These are phyloP conservation scores for Leccinum uliginosum DNA, from an alignment of 768 basidiomycete species.

Conservation along the genomic window DNA sequence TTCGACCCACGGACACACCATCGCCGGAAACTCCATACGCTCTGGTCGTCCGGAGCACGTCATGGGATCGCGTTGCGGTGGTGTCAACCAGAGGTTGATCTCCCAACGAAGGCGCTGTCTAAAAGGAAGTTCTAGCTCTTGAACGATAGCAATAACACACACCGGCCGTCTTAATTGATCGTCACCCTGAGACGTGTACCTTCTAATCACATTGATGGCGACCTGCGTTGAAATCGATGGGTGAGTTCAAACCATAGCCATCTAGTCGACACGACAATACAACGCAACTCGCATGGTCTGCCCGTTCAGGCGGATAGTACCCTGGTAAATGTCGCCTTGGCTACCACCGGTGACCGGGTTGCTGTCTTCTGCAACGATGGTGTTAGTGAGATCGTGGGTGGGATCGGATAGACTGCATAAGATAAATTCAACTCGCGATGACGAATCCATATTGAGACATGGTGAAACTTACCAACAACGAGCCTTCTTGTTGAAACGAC, in stretches of 20 bases:
- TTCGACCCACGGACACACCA: conserved; percentile 33
- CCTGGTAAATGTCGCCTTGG: conserved; percentile 20
- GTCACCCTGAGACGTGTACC: conserved; percentile 12
- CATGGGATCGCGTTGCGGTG: conserved; percentile 31
- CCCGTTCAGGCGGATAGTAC: conserved; percentile 12
- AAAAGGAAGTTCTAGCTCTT: neutral
- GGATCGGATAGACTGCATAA: conserved; percentile 10
- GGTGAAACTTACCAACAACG: neutral
- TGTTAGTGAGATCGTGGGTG: conserved; percentile 12
- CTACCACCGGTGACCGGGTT: conserved; percentile 18
- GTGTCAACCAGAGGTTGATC: conserved; percentile 27
- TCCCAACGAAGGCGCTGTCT: conserved; percentile 27
- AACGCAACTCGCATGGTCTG: conserved; percentile 7
- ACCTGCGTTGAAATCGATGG: neutral
- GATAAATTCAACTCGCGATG: neutral
- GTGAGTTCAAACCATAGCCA: conserved; percentile 1
- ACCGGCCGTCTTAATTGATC: conserved; percentile 16
- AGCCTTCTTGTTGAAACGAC: neutral
- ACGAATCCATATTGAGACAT: neutral
- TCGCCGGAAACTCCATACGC: conserved; percentile 30
- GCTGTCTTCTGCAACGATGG: conserved; percentile 4
- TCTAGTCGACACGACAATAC: conserved; percentile 7
- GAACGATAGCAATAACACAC: neutral
- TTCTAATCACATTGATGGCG: conserved; percentile 24
- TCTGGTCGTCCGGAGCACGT: conserved; percentile 23